Evolutionary conservation across 129 eudicot genomes (phyloP), one percentile per base, ranked within the genome.

Genomic region (Escallonia rubra): DNA sequence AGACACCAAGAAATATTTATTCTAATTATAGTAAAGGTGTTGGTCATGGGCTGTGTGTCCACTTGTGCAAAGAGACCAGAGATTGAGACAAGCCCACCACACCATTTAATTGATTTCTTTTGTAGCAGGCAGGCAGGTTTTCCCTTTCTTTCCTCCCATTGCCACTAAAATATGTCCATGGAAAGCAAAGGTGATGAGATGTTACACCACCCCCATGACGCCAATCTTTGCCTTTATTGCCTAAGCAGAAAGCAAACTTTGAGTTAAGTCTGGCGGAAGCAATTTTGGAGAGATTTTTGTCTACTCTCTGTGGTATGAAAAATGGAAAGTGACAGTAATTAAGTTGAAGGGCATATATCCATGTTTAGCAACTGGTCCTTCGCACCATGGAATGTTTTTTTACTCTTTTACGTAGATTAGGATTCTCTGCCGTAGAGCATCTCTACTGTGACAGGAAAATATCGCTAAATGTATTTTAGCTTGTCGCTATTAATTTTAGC

Each of bases 21-120:
- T 3, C 10, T 50, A 5, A 47, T 47, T 5, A 50, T 50, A 50
- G 12, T 50, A 50, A 50, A 50, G 65, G 4, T 61, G 48, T 40
- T 67, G 41, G 72, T 67, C 39, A 67, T 67, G 72, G 55, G 72
- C 43, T 66, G 40, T 52, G 43, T 38, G 48, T 52, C 61, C 15
- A 51, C 40, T 66, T 66, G 46, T 44, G 39, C 10, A 40, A 53
- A 66, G 41, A 40, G 46, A 4, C 34, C 69, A 66, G 53, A 66
- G 48, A 66, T 66, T 51, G 60, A 40, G 71, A 66, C 71, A 53
- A 66, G 57, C 39, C 49, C 50, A 40, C 71, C n/a, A 41, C 46
- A 7, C 15, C 10, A 51, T 54, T 5, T 4, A 8, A 8, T 9
- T 50, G 55, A n/a, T 23, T 23, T 23, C 34, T 23, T 23, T 23